Evolutionary conservation across 192 early-diverging fungal genomes (phyloP).

Genomic region (Podila verticillata): DNA sequence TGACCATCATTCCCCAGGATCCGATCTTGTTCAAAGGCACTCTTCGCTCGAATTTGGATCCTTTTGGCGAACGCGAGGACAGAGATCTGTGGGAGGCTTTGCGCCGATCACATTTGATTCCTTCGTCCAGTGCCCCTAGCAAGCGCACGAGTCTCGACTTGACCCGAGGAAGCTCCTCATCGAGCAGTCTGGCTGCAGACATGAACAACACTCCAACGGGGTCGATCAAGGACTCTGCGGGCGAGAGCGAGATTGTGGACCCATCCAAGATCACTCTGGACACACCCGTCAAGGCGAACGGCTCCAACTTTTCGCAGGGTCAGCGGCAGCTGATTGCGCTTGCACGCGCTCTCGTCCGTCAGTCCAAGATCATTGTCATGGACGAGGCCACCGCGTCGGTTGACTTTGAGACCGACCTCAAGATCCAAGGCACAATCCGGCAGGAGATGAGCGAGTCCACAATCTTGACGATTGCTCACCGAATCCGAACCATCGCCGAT

Average conservation of each 20-base stretch:
- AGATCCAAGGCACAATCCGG: constrained; percentile 88
- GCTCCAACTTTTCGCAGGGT: constrained; percentile 76
- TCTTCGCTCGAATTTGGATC: constrained; percentile 83
- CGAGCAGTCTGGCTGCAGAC: neutral
- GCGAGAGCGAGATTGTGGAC: constrained; percentile 14
- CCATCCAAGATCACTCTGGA: constrained; percentile 66
- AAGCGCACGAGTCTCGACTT: neutral
- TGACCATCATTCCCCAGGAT: constrained; percentile 81
- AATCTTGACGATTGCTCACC: constrained; percentile 89
- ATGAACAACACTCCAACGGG: constrained; percentile 4
- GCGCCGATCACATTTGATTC: constrained; percentile 74
- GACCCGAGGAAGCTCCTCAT: neutral
- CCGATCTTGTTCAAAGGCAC: constrained; percentile 80
- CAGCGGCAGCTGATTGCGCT: constrained; percentile 78
- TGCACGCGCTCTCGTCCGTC: constrained; percentile 75
- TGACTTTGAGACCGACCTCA: constrained; percentile 85
- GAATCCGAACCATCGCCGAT: constrained; percentile 81
- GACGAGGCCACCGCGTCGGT: constrained; percentile 94
- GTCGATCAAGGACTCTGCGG: constrained; percentile 18
- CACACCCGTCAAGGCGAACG: constrained; percentile 77
- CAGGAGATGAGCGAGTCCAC: constrained; percentile 77
- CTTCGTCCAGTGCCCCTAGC: constrained; percentile 43
- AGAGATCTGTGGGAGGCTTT: constrained; percentile 79
- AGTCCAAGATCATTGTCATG: constrained; percentile 74
- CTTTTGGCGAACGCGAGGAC: constrained; percentile 82